These are phyloP conservation scores for Nitzschia palea DNA, from an alignment of 108 stramenopile species.

Conservation along the genomic window DNA sequence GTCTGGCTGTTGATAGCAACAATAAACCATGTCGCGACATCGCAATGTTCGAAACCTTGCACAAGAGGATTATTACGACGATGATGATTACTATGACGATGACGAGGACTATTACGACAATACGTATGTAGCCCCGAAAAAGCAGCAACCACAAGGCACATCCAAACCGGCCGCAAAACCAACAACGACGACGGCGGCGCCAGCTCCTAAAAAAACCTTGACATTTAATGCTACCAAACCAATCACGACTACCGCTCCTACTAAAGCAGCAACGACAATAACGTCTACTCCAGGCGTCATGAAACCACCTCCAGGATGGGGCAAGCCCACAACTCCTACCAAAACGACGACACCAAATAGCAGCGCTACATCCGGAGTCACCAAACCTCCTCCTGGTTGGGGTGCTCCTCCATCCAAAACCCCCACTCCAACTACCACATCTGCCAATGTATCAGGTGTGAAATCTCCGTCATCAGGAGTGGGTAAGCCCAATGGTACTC, in stretches of 20 bases:
- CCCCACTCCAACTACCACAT: not conserved
- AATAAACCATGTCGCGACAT: conserved; percentile 72
- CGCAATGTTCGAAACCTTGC: conserved; percentile 73
- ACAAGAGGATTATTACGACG: conserved; percentile 79
- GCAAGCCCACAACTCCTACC: conserved; percentile 27
- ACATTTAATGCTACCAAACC: not conserved
- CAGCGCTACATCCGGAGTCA: conserved; percentile 7
- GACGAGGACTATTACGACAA: conserved; percentile 52
- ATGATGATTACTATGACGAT: conserved; percentile 57
- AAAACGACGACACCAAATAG: not conserved
- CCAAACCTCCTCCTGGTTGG: conserved; percentile 38
- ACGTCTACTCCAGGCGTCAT: conserved; percentile 18
- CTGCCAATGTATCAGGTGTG: not conserved
- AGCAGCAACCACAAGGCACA: not conserved
- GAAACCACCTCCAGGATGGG: conserved; percentile 47
- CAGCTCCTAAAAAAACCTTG: not conserved
- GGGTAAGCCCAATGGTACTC: not conserved
- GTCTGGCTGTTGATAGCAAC: no score
- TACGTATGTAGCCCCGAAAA: conserved; percentile 1
- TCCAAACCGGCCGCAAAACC: not conserved
- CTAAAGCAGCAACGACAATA: conserved; percentile 15
- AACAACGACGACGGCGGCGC: conserved; percentile 1
- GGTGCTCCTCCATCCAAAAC: conserved; percentile 12
- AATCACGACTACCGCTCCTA: not conserved
- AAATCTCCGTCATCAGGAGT: no score